A percentile compares a stretch with the other conserved stretches of the same genome.
phyloP scores from a whole-genome alignment of 805 yeast genomes.

The Henningerozyma blattae region DNA sequence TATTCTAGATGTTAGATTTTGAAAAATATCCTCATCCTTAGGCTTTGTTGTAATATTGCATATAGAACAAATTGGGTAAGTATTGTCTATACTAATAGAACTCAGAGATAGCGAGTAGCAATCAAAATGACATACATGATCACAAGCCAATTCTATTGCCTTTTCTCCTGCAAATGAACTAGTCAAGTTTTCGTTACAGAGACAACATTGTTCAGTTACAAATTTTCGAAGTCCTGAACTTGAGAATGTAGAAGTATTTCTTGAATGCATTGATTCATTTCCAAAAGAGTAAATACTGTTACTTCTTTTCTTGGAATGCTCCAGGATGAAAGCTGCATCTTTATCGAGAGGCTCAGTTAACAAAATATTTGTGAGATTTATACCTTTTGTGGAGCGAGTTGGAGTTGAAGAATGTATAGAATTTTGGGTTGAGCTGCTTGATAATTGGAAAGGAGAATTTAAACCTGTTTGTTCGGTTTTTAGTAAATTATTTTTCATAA shows the following conservation, averaged over 20 bases:
- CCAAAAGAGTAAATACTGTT: background rate
- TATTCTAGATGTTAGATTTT: slow-evolving; percentile 14
- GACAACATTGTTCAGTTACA: slow-evolving; percentile 26
- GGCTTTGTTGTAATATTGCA: slow-evolving; percentile 20
- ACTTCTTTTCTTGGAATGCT: background rate
- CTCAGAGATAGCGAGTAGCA: slow-evolving; percentile 28
- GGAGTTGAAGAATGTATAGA: background rate
- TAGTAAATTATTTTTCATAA: background rate
- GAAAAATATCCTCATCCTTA: slow-evolving; percentile 17
- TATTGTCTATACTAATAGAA: slow-evolving; percentile 6
- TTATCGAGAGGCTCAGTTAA: background rate
- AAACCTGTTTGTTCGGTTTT: background rate
- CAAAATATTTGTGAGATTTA: background rate
- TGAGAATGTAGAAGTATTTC: background rate
- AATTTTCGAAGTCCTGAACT: slow-evolving; percentile 9
- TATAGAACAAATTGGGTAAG: slow-evolving; percentile 17
- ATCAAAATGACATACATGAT: slow-evolving; percentile 33
- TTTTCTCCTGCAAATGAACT: slow-evolving; percentile 32
- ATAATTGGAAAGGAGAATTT: background rate
- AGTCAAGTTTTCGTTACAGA: slow-evolving; percentile 33
- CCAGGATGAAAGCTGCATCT: background rate
- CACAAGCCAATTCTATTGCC: slow-evolving; percentile 29
- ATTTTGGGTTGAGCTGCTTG: background rate
- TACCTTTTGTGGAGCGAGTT: too few relatives aligned
- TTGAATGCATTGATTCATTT: background rate